These are phyloP conservation scores for Neurospora sp. DNA, from an alignment of 495 filamentous ascomycete species.

Conservation along the genomic window DNA sequence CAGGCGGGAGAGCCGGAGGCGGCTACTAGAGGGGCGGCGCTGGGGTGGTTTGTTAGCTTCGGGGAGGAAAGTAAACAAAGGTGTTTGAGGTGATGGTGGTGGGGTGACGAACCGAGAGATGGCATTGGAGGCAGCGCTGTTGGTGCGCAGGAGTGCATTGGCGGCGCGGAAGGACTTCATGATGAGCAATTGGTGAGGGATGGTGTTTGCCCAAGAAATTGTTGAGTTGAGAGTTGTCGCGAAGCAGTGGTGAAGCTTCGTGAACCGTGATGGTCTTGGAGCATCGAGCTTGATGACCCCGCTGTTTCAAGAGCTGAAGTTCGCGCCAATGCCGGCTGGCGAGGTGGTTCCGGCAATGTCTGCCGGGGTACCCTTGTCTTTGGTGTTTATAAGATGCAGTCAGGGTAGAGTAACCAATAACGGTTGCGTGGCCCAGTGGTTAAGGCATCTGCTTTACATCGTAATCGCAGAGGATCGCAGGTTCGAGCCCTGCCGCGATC, in stretches of 20 bases:
- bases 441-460: conserved; percentile 34
- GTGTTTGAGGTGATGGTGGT: not conserved
- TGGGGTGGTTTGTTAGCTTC: not conserved
- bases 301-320: not conserved
- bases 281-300: not conserved
- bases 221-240: not conserved
- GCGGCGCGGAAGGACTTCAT: conserved; percentile 16
- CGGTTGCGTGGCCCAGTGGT: conserved; percentile 31
- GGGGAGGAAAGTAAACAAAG: not conserved
- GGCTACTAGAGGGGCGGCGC: not conserved
- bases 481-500: conserved; percentile 42
- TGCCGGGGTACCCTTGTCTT: not conserved
- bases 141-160: conserved; percentile 14
- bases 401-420: accelerated
- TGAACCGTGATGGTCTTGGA: not conserved
- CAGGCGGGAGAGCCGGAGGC: not conserved
- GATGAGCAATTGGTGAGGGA: not conserved
- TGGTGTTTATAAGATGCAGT: accelerated
- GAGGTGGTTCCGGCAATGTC: not conserved
- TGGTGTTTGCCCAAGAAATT: not conserved
- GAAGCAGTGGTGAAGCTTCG: not conserved
- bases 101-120: conserved; percentile 4
- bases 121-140: not conserved
- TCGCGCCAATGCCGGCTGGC: not conserved
- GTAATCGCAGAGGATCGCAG: conserved; percentile 34